Evolutionary conservation across 768 basidiomycete species (phyloP), one percentile per base, ranked within the genome.

Genomic region (Tephrocybe sp.): DNA sequence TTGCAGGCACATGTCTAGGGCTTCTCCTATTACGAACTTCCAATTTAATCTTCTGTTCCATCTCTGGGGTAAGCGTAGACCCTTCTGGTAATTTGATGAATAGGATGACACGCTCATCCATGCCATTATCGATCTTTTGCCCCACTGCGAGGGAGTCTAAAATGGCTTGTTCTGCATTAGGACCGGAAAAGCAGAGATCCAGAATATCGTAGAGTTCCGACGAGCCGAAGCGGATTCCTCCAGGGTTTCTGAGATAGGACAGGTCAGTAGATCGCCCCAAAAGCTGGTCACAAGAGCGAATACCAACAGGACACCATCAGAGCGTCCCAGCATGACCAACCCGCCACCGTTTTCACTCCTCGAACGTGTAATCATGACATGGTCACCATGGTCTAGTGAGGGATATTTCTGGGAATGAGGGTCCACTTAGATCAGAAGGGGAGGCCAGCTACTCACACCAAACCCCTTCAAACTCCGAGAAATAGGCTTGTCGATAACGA

Each of bases 141-240:
- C 88, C 89, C 23, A 90, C 78, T 16, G 84, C 87, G 39, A 91
- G 66, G 48, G 78, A 82, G 64, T 91, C 89, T 50, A 77, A 65
- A 39, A 82, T 63, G 36, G 65, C 60, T 54, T 72, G 62, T 52
- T 71, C 68, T 23, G 67, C 66, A 38, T 65, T 60, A 34, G 74
- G 60, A n/a, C 60, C 64, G 9, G 77, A 76, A 63, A 86, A 86
- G 58, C 75, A 77, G 33, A 72, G 60, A 55, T 89, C 89, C 35
- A 91, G 72, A 47, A 91, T 85, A 61, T 89, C 85, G 65, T 91
- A 90, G 31, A 91, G 77, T 67, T 91, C 90, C 36, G 86, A 78
- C 33, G 87, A 86, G 35, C 89, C 89, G 63, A 90, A 91, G 26
- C 89, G 78, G 58, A 90, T 80, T n/a, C 89, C 89, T 45, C 85